Conservation (phyloP, 192 early-diverging fungal genomes). For the Coemansia sp. region DNA sequence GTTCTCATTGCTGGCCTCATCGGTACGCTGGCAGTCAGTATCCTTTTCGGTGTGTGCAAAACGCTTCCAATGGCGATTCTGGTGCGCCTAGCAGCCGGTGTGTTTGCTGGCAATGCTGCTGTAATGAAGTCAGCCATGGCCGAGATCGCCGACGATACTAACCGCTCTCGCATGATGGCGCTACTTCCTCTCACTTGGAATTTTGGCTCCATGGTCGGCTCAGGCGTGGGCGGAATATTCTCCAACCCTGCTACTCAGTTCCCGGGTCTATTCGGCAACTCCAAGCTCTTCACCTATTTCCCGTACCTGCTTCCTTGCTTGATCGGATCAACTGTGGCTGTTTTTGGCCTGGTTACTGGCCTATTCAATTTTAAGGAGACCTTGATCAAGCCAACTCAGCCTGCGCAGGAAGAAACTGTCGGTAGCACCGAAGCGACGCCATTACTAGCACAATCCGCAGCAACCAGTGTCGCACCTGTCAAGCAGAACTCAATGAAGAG, state of each 20-base stretch:
- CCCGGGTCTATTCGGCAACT: slow-evolving; percentile 61
- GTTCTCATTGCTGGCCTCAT: slow-evolving; percentile 73
- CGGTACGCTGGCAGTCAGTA: slow-evolving; percentile 66
- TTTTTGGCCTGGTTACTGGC: slow-evolving; percentile 65
- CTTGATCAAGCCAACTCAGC: not conserved
- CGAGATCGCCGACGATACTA: slow-evolving; percentile 83
- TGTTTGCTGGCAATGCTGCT: slow-evolving; percentile 72
- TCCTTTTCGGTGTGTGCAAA: slow-evolving; percentile 70
- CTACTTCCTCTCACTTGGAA: slow-evolving; percentile 72
- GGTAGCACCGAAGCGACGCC: slow-evolving; percentile 13
- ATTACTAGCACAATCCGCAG: slow-evolving; percentile 4
- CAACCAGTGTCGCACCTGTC: not conserved
- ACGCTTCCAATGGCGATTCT: slow-evolving; percentile 60
- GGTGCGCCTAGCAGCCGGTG: slow-evolving; percentile 62
- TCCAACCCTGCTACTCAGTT: slow-evolving; percentile 69
- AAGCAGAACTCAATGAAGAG: slow-evolving; percentile 14
- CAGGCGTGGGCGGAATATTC: slow-evolving; percentile 76
- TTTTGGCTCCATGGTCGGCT: slow-evolving; percentile 63
- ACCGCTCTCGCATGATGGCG: slow-evolving; percentile 72
- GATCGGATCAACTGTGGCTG: slow-evolving; percentile 59
- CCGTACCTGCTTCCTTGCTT: slow-evolving; percentile 86
- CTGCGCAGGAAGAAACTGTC: not conserved
- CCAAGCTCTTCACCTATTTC: slow-evolving; percentile 61
- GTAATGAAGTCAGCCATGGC: slow-evolving; percentile 79
- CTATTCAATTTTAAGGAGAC: slow-evolving; percentile 66